phyloP scores from a whole-genome alignment of 2,329 filamentous ascomycete genomes.

The Pseudocercospora pini-densiflorae region DNA sequence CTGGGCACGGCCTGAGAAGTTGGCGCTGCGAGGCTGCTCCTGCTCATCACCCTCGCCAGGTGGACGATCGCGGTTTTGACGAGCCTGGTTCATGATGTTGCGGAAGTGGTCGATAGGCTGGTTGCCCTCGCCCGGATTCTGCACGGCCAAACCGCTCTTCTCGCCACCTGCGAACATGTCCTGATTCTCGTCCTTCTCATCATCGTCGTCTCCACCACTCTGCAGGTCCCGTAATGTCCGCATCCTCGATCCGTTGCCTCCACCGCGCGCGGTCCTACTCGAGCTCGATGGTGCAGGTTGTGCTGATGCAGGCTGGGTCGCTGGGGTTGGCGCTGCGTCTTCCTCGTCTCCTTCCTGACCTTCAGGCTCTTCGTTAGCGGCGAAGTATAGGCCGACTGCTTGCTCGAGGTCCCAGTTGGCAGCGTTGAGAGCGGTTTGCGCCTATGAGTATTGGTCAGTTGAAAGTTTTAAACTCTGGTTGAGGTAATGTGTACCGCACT shows the following conservation, averaged over 20 bases:
- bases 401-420: conserved; percentile 53
- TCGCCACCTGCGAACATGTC: conserved; percentile 85
- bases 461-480: not conserved
- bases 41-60: conserved; percentile 56
- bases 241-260: conserved; percentile 41
- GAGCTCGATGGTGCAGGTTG: conserved; percentile 22
- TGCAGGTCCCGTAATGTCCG: conserved; percentile 52
- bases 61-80: conserved; percentile 61
- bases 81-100: conserved; percentile 55
- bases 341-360: conserved; percentile 41
- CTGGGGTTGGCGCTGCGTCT: conserved; percentile 17
- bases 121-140: conserved; percentile 60
- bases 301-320: conserved; percentile 12
- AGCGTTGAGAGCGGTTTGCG: conserved; percentile 48
- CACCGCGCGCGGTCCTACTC: conserved; percentile 31
- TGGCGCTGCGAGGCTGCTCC: conserved; percentile 37
- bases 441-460: conserved; percentile 38
- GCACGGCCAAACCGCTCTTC: conserved; percentile 75
- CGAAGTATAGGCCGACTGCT: conserved; percentile 52
- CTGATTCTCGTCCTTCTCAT: conserved; percentile 63
- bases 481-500: conserved; percentile 34
- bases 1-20: conserved; percentile 72
- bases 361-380: conserved; percentile 45
- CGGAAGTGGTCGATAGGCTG: conserved; percentile 51
- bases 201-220: conserved; percentile 59